phyloP scores from a whole-genome alignment of 345 rosid species.

The Raphanus raphanistrum region DNA sequence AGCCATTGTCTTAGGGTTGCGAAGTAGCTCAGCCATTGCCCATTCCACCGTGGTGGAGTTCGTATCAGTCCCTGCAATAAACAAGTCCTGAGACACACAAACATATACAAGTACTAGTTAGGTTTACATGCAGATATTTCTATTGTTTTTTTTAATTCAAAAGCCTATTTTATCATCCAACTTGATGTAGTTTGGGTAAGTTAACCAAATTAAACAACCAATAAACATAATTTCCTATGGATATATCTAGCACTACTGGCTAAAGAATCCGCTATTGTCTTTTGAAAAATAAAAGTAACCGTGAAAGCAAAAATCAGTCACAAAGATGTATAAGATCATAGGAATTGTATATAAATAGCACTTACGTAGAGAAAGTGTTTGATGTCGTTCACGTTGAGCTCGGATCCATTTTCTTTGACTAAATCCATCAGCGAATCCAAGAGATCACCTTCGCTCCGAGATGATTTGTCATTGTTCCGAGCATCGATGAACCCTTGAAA shows the following conservation, averaged over 20 bases:
- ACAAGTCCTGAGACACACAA: conserved; percentile 52
- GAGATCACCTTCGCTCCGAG: neutral
- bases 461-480: conserved; percentile 14
- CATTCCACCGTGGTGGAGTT: conserved; percentile 62
- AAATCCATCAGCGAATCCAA: conserved; percentile 39
- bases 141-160: too few relatives aligned
- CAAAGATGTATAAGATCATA: neutral
- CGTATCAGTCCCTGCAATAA: conserved; percentile 61
- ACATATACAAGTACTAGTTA: too few relatives aligned
- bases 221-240: too few relatives aligned
- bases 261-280: too few relatives aligned
- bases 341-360: neutral
- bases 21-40: conserved; percentile 67
- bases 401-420: conserved; percentile 24
- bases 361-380: conserved; percentile 42
- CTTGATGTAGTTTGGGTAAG: too few relatives aligned
- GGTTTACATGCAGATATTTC: too few relatives aligned
- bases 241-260: too few relatives aligned
- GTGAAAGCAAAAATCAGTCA: too few relatives aligned
- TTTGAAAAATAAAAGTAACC: too few relatives aligned
- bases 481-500: conserved; percentile 38
- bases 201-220: too few relatives aligned
- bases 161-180: too few relatives aligned
- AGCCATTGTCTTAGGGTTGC: conserved; percentile 42
- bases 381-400: conserved; percentile 14